These are phyloP conservation scores for Fusarium floridanum DNA, from an alignment of 2,329 filamentous ascomycete species.

Conservation along the genomic window DNA sequence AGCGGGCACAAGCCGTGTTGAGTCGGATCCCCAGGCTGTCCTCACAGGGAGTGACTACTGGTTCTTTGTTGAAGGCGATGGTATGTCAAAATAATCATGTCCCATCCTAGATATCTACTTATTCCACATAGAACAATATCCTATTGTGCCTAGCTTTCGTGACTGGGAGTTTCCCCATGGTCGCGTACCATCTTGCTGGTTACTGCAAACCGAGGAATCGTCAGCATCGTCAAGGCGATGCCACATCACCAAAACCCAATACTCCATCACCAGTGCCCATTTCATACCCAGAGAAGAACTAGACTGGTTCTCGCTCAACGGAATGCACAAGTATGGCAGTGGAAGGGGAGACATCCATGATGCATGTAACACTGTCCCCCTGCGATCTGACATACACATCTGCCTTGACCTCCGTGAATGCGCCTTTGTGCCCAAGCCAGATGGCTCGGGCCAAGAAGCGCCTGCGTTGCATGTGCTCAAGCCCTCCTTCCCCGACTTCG, in stretches of 20 bases:
- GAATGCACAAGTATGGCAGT: background rate
- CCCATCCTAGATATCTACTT: background rate
- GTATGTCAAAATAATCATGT: background rate
- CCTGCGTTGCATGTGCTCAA: background rate
- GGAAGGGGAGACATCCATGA: background rate
- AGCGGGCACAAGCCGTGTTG: background rate
- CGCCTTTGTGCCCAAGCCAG: background rate
- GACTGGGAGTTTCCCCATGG: background rate
- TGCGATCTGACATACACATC: background rate
- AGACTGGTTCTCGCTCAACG: background rate
- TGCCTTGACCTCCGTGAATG: background rate
- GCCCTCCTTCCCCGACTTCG: background rate
- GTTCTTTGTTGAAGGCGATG: background rate
- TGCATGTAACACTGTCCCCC: background rate
- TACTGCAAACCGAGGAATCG: background rate
- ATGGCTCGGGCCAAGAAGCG: background rate
- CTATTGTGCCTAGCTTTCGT: background rate
- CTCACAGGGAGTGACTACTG: background rate
- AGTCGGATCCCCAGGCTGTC: background rate
- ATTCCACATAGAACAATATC: background rate
- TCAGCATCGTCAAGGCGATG: background rate
- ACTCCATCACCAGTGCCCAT: background rate
- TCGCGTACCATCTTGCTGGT: background rate
- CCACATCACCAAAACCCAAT: background rate
- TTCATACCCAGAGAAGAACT: background rate